Evolutionary conservation across 2,329 filamentous ascomycete species (phyloP), one percentile per base, ranked within the genome.

Genomic region (Nigrospora oryzae): DNA sequence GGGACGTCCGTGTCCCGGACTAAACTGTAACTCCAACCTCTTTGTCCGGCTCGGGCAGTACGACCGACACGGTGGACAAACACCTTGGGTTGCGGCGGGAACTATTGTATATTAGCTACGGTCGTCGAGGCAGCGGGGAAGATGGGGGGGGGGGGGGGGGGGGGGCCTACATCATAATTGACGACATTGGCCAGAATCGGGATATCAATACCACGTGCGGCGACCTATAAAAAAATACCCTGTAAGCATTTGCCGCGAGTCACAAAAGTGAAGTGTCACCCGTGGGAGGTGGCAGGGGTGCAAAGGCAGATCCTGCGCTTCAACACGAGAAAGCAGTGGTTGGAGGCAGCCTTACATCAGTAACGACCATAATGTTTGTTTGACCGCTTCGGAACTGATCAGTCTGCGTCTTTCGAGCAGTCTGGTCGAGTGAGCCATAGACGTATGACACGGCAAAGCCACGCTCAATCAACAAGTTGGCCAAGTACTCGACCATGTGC

Each of bases 171-270:
- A 60, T 97, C 91, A 65, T 95, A 98, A 71, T 98, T 97, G 71
- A 98, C 91, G 47, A 98, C 93, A 61, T 98, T 97, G 46, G 89
- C 90, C 33, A 98, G 75, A 39, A 96, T 79, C 0, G 93, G 93
- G 53, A 98, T 95, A 79, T 98, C 93, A 49, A 98, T 94, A 80
- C 93, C 91, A 73, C 93, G 79, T 17, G 93, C 93, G 13, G 93
- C 93, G 44, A 98, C 23, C 23, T 28, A 28, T n/a, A n/a, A n/a
- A 7, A 28, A 28, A 10, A 28, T 10, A 28, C 23, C 23, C 23
- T 6, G 23, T 28, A 28, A 28, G 23, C 23, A 28, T 28, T 28
- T 28, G 23, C 23, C 23, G 23, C 7, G 23, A 28, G 7, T 28
- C 23, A 7, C 23, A 28, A 28, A 28, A 7, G 7, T 7, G 23